A percentile compares a stretch with the other conserved stretches of the same genome.
phyloP scores from a whole-genome alignment of 768 basidiomycete genomes.

The Pulveroboletus sp. region DNA sequence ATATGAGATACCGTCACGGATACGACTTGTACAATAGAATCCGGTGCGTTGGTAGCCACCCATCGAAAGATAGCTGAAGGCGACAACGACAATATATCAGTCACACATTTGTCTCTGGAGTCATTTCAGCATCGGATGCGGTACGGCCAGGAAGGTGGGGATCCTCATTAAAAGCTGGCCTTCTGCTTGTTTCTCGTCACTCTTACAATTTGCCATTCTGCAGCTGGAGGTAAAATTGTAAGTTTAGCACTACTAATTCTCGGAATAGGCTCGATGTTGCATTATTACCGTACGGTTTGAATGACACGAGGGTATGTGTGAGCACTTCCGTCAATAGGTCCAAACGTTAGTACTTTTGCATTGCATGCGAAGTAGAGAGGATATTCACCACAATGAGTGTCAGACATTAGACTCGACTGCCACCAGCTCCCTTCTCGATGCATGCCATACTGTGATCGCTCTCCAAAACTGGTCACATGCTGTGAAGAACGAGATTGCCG shows the following conservation, averaged over 20 bases:
- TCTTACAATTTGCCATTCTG: neutral
- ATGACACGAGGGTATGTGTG: neutral
- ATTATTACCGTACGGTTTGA: neutral
- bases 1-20: no score
- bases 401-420: slow-evolving; percentile 4
- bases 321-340: no score
- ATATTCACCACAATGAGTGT: slow-evolving; percentile 4
- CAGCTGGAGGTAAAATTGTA: neutral
- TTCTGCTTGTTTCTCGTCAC: neutral
- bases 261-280: no score
- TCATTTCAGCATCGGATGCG: no score
- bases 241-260: no score
- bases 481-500: slow-evolving; percentile 12
- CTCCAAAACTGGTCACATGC: slow-evolving; percentile 21
- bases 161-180: neutral
- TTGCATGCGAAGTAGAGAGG: neutral
- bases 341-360: neutral
- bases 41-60: no score
- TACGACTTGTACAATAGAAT: no score
- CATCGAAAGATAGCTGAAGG: no score
- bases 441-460: slow-evolving; percentile 16
- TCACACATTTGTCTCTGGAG: neutral
- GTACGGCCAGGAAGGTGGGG: neutral
- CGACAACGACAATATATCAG: no score
- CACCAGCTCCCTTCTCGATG: slow-evolving; percentile 7